These are phyloP conservation scores for Yamadazyma blattariae DNA, from an alignment of 1,139 yeast genomes.

Conservation along the genomic window DNA sequence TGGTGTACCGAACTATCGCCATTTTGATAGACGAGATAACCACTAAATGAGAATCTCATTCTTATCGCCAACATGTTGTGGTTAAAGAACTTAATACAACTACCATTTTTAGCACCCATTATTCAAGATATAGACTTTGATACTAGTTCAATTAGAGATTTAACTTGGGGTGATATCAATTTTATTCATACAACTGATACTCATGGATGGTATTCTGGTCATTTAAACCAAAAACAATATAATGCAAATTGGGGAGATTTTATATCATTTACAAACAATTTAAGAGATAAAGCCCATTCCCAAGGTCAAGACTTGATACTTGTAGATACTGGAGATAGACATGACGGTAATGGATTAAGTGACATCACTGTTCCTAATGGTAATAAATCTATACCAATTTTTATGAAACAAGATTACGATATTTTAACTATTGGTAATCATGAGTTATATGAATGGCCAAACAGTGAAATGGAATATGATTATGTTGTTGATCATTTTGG, in stretches of 20 bases:
- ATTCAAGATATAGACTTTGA: background rate
- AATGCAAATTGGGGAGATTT: constrained; percentile 95
- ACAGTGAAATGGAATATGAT: constrained; percentile 65
- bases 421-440: constrained; percentile 88
- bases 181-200: constrained; percentile 93
- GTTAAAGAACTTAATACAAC: constrained; percentile 5
- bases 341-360: constrained; percentile 88
- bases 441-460: constrained; percentile 75
- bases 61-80: constrained; percentile 5
- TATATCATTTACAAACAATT: constrained; percentile 58
- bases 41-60: no score
- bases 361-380: constrained; percentile 82
- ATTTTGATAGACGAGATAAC: no score
- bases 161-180: constrained; percentile 70
- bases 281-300: constrained; percentile 43
- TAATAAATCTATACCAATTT: constrained; percentile 55
- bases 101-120: background rate
- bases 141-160: constrained; percentile 17
- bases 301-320: constrained; percentile 61
- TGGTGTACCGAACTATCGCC: no score
- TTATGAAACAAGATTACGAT: constrained; percentile 69
- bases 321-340: constrained; percentile 90
- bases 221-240: constrained; percentile 68
- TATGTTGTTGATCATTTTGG: constrained; percentile 56
- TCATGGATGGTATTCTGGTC: constrained; percentile 95